Conservation (phyloP, 2,329 filamentous ascomycete genomes). For the Hypoxylon sp. region DNA sequence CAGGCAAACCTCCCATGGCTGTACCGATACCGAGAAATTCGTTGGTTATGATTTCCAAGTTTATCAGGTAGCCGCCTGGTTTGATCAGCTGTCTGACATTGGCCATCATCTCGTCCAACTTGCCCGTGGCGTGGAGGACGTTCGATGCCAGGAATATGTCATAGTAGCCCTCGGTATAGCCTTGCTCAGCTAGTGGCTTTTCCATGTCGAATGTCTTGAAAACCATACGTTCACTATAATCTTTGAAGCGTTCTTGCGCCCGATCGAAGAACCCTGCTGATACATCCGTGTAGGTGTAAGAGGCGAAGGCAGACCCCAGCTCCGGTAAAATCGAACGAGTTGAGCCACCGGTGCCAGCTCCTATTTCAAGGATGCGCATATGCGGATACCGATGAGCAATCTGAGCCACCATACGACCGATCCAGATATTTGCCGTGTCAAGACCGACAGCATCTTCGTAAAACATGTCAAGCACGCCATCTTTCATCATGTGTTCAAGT, state of each 20-base stretch:
- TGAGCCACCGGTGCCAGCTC: neutral
- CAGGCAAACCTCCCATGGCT: neutral
- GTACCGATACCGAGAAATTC: neutral
- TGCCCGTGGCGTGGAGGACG: constrained; percentile 45
- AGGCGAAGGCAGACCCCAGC: neutral
- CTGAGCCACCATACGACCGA: constrained; percentile 37
- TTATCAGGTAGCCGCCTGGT: constrained; percentile 38
- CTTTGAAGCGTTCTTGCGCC: constrained; percentile 53
- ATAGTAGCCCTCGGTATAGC: constrained; percentile 37
- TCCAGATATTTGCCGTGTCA: too few species aligned
- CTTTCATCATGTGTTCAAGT: too few species aligned
- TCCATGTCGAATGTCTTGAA: constrained; percentile 44
- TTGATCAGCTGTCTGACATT: constrained; percentile 44
- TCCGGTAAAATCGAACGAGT: neutral
- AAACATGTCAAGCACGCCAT: too few species aligned
- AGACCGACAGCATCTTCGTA: too few species aligned
- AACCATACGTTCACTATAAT: constrained; percentile 50
- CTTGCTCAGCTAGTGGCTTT: constrained; percentile 24
- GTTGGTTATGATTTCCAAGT: neutral
- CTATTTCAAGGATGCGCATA: constrained; percentile 53
- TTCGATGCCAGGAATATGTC: constrained; percentile 46
- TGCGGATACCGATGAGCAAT: constrained; percentile 57
- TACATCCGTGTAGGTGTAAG: constrained; percentile 56
- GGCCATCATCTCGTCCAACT: constrained; percentile 35
- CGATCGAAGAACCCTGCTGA: constrained; percentile 57